phyloP scores from a whole-genome alignment of 805 yeast genomes.

The Barnettozyma sucrosica region DNA sequence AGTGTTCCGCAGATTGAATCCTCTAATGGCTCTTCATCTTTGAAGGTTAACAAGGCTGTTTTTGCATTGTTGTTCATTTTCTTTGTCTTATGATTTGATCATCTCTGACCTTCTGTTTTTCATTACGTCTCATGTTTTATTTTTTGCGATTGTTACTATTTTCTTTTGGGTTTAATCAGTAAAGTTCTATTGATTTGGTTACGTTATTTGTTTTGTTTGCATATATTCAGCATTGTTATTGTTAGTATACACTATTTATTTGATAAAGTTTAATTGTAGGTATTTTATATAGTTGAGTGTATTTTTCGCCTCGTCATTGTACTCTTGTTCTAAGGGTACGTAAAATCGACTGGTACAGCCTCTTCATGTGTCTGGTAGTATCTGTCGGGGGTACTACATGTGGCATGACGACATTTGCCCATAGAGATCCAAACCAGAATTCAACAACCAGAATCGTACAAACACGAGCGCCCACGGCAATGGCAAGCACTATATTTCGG shows the following conservation, averaged over 20 bases:
- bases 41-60: conserved; percentile 1
- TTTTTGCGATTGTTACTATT: background rate
- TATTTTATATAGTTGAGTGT: no score
- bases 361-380: no score
- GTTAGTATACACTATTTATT: background rate
- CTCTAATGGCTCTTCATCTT: conserved; percentile 1
- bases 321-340: no score
- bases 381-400: no score
- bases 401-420: background rate
- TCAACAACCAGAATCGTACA: no score
- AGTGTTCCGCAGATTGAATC: background rate
- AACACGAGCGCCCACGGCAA: no score
- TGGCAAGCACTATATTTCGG: no score
- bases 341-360: no score
- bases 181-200: background rate
- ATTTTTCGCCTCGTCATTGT: no score
- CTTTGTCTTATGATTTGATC: background rate
- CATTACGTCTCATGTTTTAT: background rate
- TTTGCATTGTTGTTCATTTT: conserved; percentile 1
- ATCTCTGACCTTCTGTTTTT: background rate
- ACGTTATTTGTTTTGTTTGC: background rate
- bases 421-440: no score
- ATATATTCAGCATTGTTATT: background rate
- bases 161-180: background rate
- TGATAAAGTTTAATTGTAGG: no score